phyloP scores from a whole-genome alignment of 805 yeast genomes.

The Candida suzukii region DNA sequence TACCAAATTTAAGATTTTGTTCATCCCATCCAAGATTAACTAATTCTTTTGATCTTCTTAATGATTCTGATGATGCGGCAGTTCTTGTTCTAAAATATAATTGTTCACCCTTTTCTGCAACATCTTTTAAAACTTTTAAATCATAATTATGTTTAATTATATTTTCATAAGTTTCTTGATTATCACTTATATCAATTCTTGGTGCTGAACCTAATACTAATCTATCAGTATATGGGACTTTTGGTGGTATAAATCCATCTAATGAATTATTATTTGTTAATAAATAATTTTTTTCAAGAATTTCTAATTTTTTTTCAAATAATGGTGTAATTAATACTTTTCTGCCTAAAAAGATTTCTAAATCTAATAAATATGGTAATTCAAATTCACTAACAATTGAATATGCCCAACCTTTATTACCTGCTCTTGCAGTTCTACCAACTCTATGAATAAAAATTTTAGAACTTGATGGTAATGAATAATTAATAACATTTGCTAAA shows the following conservation, averaged over 20 bases:
- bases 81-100: constrained; percentile 79
- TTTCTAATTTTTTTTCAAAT: constrained; percentile 54
- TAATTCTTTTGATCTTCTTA: constrained; percentile 77
- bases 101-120: constrained; percentile 82
- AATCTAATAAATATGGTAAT: constrained; percentile 81
- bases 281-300: constrained; percentile 40
- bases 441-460: constrained; percentile 95
- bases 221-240: constrained; percentile 62
- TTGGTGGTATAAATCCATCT: constrained; percentile 40
- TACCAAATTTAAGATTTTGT: constrained; percentile 73
- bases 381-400: constrained; percentile 81
- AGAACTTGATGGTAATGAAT: constrained; percentile 83
- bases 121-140: constrained; percentile 53
- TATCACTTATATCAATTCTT: constrained; percentile 58
- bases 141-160: constrained; percentile 62
- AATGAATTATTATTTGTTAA: constrained; percentile 26
- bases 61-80: constrained; percentile 81
- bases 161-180: constrained; percentile 64
- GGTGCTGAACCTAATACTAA: constrained; percentile 83
- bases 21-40: constrained; percentile 80
- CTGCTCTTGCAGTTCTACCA: constrained; percentile 99
- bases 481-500: constrained; percentile 90
- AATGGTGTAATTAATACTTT: constrained; percentile 65
- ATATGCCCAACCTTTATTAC: constrained; percentile 96
- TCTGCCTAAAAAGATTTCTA: constrained; percentile 84